phyloP scores from a whole-genome alignment of 2,329 filamentous ascomycete genomes.

The Fusarium secorum region DNA sequence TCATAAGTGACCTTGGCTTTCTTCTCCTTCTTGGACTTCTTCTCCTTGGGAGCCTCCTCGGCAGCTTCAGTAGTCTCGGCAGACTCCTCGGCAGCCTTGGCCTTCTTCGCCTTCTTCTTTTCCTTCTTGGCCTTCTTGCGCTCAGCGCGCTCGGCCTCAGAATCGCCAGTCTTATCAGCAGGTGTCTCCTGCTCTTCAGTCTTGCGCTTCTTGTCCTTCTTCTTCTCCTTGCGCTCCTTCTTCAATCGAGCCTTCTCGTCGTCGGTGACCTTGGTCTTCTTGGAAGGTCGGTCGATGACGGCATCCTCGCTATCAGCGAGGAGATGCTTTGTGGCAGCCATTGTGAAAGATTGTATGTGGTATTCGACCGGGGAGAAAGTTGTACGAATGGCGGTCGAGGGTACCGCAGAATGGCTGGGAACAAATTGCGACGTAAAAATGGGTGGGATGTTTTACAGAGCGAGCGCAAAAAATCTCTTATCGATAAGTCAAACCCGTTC shows the following conservation, averaged over 20 bases:
- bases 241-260: conserved; percentile 48
- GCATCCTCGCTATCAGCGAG: conserved; percentile 48
- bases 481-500: conserved; percentile 42
- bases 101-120: conserved; percentile 41
- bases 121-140: conserved; percentile 45
- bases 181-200: conserved; percentile 36
- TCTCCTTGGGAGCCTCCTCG: conserved; percentile 43
- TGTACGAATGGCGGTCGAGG: conserved; percentile 20
- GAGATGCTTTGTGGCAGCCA: conserved; percentile 53
- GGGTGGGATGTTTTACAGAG: conserved; percentile 34
- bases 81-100: conserved; percentile 30
- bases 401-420: conserved; percentile 30
- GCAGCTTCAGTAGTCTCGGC: conserved; percentile 28
- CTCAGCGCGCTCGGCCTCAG: conserved; percentile 42
- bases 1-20: conserved; percentile 39
- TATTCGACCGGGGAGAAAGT: not conserved
- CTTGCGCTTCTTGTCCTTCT: conserved; percentile 52
- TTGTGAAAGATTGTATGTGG: conserved; percentile 26
- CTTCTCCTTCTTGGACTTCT: conserved; percentile 50
- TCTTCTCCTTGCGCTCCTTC: conserved; percentile 52
- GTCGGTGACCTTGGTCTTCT: conserved; percentile 51
- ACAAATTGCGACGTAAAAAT: conserved; percentile 29
- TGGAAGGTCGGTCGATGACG: conserved; percentile 45
- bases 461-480: conserved; percentile 41
- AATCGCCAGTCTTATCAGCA: conserved; percentile 46